These are phyloP conservation scores for Ceratocystis harringtonii DNA, from an alignment of 2,329 filamentous ascomycete genomes.

Conservation along the genomic window DNA sequence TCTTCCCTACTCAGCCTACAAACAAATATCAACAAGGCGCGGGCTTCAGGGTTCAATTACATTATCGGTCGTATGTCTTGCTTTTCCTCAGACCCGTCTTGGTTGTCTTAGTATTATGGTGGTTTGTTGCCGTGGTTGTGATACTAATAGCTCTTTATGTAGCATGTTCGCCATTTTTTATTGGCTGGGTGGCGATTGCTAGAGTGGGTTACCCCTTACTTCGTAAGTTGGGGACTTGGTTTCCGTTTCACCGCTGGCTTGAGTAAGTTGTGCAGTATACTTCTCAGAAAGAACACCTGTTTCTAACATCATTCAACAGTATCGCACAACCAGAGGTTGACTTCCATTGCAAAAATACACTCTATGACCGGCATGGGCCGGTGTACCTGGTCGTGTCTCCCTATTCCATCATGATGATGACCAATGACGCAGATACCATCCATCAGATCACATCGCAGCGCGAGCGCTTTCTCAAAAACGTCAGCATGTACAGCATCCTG, in stretches of 20 bases:
- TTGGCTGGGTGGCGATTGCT: conserved; percentile 39
- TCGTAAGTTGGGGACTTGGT: conserved; percentile 3
- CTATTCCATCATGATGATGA: conserved; percentile 35
- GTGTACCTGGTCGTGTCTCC: conserved; percentile 51
- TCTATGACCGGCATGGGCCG: conserved; percentile 47
- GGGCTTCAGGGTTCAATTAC: conserved; percentile 37
- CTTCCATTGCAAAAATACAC: conserved; percentile 28
- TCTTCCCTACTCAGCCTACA: conserved; percentile 25
- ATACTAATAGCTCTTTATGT: background rate
- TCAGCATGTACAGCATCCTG: conserved; percentile 26
- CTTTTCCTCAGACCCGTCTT: background rate
- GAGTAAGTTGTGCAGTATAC: conserved; percentile 1
- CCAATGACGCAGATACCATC: conserved; percentile 49
- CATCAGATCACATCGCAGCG: conserved; percentile 49
- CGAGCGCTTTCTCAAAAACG: conserved; percentile 48
- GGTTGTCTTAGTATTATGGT: conserved; percentile 13
- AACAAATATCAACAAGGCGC: conserved; percentile 35
- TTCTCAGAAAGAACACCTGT: background rate
- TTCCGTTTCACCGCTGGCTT: conserved; percentile 13
- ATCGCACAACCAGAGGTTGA: conserved; percentile 11
- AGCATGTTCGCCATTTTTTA: conserved; percentile 37
- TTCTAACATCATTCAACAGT: background rate
- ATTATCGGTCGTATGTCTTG: conserved; percentile 36
- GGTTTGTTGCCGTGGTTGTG: background rate
- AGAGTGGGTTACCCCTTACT: background rate